phyloP scores from a whole-genome alignment of 2,329 filamentous ascomycete species.

The Mycosphaerella sp. region DNA sequence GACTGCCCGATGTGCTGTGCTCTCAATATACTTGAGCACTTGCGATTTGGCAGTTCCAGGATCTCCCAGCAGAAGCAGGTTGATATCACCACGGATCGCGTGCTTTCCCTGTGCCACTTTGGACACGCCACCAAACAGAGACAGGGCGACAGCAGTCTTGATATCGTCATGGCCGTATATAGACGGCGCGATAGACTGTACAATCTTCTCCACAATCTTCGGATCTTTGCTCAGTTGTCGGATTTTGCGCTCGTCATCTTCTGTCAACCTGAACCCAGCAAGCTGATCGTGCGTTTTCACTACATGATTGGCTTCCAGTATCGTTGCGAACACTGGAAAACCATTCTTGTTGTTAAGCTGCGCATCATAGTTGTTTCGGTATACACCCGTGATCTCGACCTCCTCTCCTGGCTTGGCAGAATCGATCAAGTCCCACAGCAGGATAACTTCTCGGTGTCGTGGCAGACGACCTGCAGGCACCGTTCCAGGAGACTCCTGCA shows the following conservation, averaged over 20 bases:
- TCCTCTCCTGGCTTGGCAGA: slow-evolving; percentile 95
- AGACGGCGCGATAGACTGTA: slow-evolving; percentile 89
- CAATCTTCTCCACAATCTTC: slow-evolving; percentile 84
- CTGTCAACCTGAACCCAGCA: slow-evolving; percentile 89
- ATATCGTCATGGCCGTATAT: slow-evolving; percentile 97
- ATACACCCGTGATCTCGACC: slow-evolving; percentile 93
- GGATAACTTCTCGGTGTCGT: slow-evolving; percentile 85
- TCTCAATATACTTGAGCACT: slow-evolving; percentile 94
- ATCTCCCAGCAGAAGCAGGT: slow-evolving; percentile 90
- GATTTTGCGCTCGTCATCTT: slow-evolving; percentile 90
- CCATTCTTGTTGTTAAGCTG: slow-evolving; percentile 98
- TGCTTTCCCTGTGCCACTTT: slow-evolving; percentile 87
- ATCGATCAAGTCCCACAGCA: slow-evolving; percentile 96
- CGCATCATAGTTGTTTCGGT: slow-evolving; percentile 97
- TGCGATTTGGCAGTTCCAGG: slow-evolving; percentile 98
- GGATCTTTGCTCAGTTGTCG: slow-evolving; percentile 82
- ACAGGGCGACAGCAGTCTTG: slow-evolving; percentile 92
- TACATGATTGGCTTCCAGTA: slow-evolving; percentile 94
- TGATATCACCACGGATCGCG: slow-evolving; percentile 93
- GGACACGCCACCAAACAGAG: slow-evolving; percentile 87
- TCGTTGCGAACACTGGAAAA: slow-evolving; percentile 96
- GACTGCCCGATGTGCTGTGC: slow-evolving; percentile 91
- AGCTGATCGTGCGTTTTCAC: slow-evolving; percentile 97
- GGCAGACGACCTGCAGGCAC: slow-evolving; percentile 93
- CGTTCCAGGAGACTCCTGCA: slow-evolving; percentile 95